phyloP scores from a whole-genome alignment of 2,329 filamentous ascomycete genomes.

The Phyllosticta citribraziliensis region DNA sequence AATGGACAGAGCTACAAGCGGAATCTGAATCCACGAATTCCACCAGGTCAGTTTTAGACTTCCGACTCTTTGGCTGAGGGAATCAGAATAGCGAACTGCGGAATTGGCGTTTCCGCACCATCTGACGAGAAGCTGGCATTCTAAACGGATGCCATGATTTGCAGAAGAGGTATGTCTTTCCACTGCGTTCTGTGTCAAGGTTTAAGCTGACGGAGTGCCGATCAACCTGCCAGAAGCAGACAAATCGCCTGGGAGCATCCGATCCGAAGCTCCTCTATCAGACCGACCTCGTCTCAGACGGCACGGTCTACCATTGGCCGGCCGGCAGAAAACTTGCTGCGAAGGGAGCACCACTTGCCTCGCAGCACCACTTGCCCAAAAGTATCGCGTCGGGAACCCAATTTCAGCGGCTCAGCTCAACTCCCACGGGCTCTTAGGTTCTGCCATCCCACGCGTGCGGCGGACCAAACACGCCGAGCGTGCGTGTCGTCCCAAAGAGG shows the following conservation, averaged over 20 bases:
- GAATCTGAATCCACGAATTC: too few relatives aligned
- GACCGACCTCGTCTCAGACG: conserved; percentile 27
- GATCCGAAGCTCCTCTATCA: conserved; percentile 14
- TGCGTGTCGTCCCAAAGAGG: conserved; percentile 29
- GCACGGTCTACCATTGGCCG: conserved; percentile 18
- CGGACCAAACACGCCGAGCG: conserved; percentile 36
- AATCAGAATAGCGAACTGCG: too few relatives aligned
- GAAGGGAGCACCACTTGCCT: conserved; percentile 4
- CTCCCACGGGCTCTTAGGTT: conserved; percentile 15
- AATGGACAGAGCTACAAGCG: too few relatives aligned
- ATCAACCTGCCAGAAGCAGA: background rate
- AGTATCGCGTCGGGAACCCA: conserved; percentile 34
- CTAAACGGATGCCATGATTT: too few relatives aligned
- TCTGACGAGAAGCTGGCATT: too few relatives aligned
- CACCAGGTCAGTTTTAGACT: too few relatives aligned
- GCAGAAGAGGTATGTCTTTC: too few relatives aligned
- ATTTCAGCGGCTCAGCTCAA: conserved; percentile 28
- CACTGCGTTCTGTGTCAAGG: too few relatives aligned
- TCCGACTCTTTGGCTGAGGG: too few relatives aligned
- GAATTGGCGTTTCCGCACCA: too few relatives aligned
- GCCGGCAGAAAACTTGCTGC: background rate
- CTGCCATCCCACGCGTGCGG: conserved; percentile 40
- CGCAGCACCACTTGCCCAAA: conserved; percentile 18
- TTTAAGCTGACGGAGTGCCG: background rate
- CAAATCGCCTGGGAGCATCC: background rate